Evolutionary conservation across 441 rosid genomes (phyloP).

Genomic region (Macaranga tanarius): DNA sequence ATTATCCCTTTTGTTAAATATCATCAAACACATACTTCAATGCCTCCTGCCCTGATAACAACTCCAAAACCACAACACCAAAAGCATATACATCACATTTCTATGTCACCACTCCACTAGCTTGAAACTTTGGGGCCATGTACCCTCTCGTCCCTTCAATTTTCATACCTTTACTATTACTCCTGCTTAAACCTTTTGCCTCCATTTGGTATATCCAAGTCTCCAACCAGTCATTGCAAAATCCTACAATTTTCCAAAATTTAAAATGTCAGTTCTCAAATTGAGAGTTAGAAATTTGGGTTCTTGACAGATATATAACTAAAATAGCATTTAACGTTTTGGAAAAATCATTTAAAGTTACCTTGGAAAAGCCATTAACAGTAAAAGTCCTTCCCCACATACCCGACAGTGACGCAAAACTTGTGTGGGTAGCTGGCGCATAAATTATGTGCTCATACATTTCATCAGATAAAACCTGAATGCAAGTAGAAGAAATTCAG

Average conservation of each 20-base stretch:
- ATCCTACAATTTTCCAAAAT: slow-evolving; percentile 51
- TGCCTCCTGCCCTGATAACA: slow-evolving; percentile 76
- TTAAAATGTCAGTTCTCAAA: slow-evolving; percentile 16
- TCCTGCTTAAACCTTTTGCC: slow-evolving; percentile 23
- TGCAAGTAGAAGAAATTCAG: slow-evolving; percentile 24
- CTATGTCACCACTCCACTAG: slow-evolving; percentile 56
- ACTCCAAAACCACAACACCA: slow-evolving; percentile 74
- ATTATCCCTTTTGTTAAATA: no score
- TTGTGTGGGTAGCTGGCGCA: slow-evolving; percentile 86
- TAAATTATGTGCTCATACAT: slow-evolving; percentile 94
- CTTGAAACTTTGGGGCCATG: slow-evolving; percentile 77
- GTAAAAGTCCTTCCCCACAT: slow-evolving; percentile 96
- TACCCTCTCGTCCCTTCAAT: slow-evolving; percentile 80
- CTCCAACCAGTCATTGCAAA: slow-evolving; percentile 99
- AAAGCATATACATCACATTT: slow-evolving; percentile 72
- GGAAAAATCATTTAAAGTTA: slow-evolving; percentile 23
- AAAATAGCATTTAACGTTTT: not conserved
- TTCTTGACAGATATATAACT: not conserved
- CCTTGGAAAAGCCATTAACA: slow-evolving; percentile 97
- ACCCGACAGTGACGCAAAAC: slow-evolving; percentile 94
- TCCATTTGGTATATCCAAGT: slow-evolving; percentile 88
- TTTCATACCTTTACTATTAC: slow-evolving; percentile 34
- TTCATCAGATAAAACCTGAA: slow-evolving; percentile 92
- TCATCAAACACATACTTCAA: slow-evolving; percentile 55
- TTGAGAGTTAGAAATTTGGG: not conserved